Percentiles rank a stretch among this genome's conserved stretches.
Conservation (phyloP, 1,284 basidiomycete species). For the Thecaphora frezii region DNA sequence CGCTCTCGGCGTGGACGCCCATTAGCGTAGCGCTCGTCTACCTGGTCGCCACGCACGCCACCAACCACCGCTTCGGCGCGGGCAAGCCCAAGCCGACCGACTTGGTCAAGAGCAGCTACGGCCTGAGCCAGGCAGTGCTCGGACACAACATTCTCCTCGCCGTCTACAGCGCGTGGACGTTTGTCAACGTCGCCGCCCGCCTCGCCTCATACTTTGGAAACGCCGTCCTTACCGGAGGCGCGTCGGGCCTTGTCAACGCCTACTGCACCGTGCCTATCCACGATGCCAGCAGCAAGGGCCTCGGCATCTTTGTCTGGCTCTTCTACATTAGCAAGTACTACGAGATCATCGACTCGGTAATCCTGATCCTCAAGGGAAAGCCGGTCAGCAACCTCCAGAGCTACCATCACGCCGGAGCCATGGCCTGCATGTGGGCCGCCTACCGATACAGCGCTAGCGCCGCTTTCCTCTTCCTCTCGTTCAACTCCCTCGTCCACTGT, state of each 20-base stretch:
- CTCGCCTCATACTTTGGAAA: constrained; percentile 26
- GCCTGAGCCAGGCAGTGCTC: constrained; percentile 40
- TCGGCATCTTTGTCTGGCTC: constrained; percentile 49
- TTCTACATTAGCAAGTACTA: constrained; percentile 60
- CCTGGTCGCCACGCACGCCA: constrained; percentile 34
- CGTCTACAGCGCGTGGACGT: constrained; percentile 50
- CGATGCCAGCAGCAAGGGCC: constrained; percentile 41
- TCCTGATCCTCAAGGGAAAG: constrained; percentile 59
- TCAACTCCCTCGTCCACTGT: constrained; percentile 36
- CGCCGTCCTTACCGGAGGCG: constrained; percentile 18
- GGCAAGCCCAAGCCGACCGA: constrained; percentile 38
- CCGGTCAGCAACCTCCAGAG: constrained; percentile 51
- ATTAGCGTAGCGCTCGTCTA: constrained; percentile 26
- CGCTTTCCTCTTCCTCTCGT: constrained; percentile 38
- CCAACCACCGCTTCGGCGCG: constrained; percentile 31
- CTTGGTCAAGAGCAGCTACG: constrained; percentile 33
- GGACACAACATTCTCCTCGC: constrained; percentile 57
- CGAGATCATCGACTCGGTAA: constrained; percentile 57
- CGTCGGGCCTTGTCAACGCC: constrained; percentile 46
- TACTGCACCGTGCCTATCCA: constrained; percentile 57
- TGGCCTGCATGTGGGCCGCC: constrained; percentile 57
- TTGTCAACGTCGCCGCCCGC: constrained; percentile 29
- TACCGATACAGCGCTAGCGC: constrained; percentile 49
- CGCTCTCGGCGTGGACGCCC: constrained; percentile 31
- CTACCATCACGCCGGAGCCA: constrained; percentile 52